These are phyloP conservation scores for Talaromyces wortmannii DNA, from an alignment of 495 filamentous ascomycete genomes.

Conservation along the genomic window DNA sequence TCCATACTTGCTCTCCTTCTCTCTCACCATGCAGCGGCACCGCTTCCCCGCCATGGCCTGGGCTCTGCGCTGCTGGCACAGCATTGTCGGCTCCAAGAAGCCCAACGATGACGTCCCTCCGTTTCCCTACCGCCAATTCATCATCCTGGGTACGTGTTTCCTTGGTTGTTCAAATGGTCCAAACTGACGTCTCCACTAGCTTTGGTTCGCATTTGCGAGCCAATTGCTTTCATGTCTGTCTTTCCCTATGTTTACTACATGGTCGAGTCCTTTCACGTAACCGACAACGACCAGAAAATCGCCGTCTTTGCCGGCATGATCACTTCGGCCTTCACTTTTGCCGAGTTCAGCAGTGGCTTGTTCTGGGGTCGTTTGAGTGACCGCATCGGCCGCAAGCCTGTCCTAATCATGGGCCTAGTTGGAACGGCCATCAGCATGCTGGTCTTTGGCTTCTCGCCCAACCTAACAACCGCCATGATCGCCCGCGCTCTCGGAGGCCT, in stretches of 20 bases:
- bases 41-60: background rate
- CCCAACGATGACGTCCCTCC: background rate
- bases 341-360: slow-evolving; percentile 84
- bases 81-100: background rate
- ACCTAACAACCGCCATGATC: slow-evolving; percentile 73
- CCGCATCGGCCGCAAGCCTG: slow-evolving; percentile 84
- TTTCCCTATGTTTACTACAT: slow-evolving; percentile 99
- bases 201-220: slow-evolving; percentile 91
- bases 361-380: slow-evolving; percentile 94
- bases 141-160: background rate
- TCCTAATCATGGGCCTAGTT: slow-evolving; percentile 77
- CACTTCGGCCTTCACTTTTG: slow-evolving; percentile 92
- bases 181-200: slow-evolving; percentile 41
- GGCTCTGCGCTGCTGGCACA: background rate
- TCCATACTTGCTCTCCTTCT: background rate
- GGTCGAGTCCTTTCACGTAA: slow-evolving; percentile 86
- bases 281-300: slow-evolving; percentile 69
- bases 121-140: slow-evolving; percentile 2
- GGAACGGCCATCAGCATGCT: slow-evolving; percentile 93
- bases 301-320: slow-evolving; percentile 94
- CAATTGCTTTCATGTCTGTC: slow-evolving; percentile 99
- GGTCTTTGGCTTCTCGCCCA: slow-evolving; percentile 86
- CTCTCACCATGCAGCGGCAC: background rate
- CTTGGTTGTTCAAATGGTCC: background rate
- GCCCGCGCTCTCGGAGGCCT: slow-evolving; percentile 85